These are phyloP conservation scores for Sporopachydermia lactativora DNA, from an alignment of 805 yeast genomes.

Conservation along the genomic window DNA sequence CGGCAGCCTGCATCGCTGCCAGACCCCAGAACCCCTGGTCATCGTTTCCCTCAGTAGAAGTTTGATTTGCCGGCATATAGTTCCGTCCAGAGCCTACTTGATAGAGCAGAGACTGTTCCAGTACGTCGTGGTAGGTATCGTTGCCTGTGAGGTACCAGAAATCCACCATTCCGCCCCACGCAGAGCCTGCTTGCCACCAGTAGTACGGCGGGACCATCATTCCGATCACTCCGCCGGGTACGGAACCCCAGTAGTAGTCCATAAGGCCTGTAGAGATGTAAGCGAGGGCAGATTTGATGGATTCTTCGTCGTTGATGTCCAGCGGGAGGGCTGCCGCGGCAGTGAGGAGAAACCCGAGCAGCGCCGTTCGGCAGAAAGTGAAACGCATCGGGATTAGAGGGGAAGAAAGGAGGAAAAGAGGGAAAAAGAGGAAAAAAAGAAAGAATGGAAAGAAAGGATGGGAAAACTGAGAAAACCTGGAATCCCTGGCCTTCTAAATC, in stretches of 20 bases:
- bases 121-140: conserved; percentile 30
- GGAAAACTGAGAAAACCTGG: too few species aligned
- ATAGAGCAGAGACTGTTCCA: conserved; percentile 13
- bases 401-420: too few species aligned
- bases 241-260: conserved; percentile 31
- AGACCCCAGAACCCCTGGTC: conserved; percentile 64
- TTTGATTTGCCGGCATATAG: conserved; percentile 48
- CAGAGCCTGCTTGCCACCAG: conserved; percentile 91
- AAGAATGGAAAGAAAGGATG: too few species aligned
- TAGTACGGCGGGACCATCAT: conserved; percentile 53
- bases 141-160: conserved; percentile 28
- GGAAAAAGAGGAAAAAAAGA: too few species aligned
- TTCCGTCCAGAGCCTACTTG: conserved; percentile 33
- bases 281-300: conserved; percentile 28
- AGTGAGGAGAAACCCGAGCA: too few species aligned
- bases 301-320: conserved; percentile 18
- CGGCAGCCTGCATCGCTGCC: conserved; percentile 48
- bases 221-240: conserved; percentile 31
- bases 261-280: conserved; percentile 24
- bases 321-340: too few species aligned
- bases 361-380: too few species aligned
- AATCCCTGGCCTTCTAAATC: too few species aligned
- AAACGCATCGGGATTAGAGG: too few species aligned
- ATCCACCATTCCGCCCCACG: conserved; percentile 28
- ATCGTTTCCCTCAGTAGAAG: conserved; percentile 59